These are phyloP conservation scores for Pyrenophora graminea DNA, from an alignment of 2,329 filamentous ascomycete genomes.

Conservation along the genomic window DNA sequence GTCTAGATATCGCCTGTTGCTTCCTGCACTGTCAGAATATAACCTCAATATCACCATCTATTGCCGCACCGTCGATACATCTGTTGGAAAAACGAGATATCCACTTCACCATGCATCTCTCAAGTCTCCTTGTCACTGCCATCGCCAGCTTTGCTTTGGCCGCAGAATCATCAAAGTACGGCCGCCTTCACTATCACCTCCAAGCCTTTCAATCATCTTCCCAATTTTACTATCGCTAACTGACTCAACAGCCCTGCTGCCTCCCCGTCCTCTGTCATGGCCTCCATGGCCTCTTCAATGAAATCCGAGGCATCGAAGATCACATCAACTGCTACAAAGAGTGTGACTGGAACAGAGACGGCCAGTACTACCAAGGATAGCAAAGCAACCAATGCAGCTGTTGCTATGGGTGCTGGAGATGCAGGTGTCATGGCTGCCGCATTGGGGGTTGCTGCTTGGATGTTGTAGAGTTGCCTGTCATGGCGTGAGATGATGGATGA, in stretches of 20 bases:
- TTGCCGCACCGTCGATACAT: no score
- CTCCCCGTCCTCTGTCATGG: neutral
- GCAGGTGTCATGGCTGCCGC: constrained; percentile 12
- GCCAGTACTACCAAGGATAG: constrained; percentile 1
- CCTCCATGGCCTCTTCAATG: neutral
- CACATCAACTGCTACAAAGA: neutral
- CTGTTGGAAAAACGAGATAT: no score
- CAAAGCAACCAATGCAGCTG: constrained; percentile 9
- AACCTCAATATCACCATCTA: no score
- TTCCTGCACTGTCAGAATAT: no score
- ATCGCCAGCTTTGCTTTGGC: neutral
- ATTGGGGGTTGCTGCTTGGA: constrained; percentile 15
- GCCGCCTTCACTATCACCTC: neutral
- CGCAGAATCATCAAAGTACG: neutral
- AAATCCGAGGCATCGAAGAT: neutral
- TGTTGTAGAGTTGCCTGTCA: neutral
- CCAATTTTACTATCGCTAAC: neutral
- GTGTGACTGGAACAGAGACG: neutral
- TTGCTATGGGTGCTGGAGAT: neutral
- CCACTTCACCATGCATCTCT: constrained; percentile 14
- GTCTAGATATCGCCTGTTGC: no score
- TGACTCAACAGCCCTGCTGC: neutral
- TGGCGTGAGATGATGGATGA: neutral
- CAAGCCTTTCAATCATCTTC: no score
- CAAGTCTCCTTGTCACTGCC: constrained; percentile 4